These are phyloP conservation scores for apple (Malus domestica) DNA, from an alignment of 306 rosid genomes.

Conservation along the genomic window ASM211411v1 NC_041799.1:13670501-13671000, in stretches of 20 bases:
- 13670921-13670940: conserved; percentile 42
- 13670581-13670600: no score
- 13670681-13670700: fast-evolving
- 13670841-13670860: no score
- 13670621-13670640: no score
- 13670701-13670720: fast-evolving
- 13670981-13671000: conserved; percentile 35
- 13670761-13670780: no score
- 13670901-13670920: conserved; percentile 46
- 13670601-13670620: no score
- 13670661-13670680: fast-evolving
- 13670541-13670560: fast-evolving
- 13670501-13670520: fast-evolving
- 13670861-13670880: conserved; percentile 19
- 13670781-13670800: no score
- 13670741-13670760: no score
- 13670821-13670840: no score
- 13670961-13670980: conserved; percentile 36
- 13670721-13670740: fast-evolving
- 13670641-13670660: no score
- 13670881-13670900: conserved; percentile 30
- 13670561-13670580: no score
- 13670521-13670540: fast-evolving
- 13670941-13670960: conserved; percentile 57
- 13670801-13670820: no score